phyloP scores from a whole-genome alignment of 2,329 filamentous ascomycete species.

The Sporothrix mexicana region DNA sequence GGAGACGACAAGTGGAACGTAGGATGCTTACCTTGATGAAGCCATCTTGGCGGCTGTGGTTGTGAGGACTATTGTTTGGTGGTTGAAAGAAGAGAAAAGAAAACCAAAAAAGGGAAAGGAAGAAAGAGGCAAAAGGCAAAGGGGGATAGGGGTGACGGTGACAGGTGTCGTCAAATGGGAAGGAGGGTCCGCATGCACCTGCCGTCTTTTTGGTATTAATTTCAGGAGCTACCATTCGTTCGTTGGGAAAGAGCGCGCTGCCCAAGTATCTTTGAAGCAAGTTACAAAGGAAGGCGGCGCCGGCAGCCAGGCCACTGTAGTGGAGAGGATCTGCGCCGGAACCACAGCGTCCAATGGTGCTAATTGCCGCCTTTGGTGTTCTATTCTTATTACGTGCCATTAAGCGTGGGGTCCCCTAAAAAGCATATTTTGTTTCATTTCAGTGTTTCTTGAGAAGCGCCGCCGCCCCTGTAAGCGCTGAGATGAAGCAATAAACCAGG shows the following conservation, averaged over 20 bases:
- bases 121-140: conserved; percentile 28
- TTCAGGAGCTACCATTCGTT: not conserved
- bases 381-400: not conserved
- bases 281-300: not conserved
- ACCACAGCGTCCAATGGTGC: not conserved
- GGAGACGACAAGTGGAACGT: not conserved
- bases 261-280: too few relatives aligned
- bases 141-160: conserved; percentile 15
- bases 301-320: conserved; percentile 1
- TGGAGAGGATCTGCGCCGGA: conserved; percentile 21
- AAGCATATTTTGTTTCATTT: conserved; percentile 15
- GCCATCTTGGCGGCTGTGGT: conserved; percentile 34
- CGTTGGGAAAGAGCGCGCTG: not conserved
- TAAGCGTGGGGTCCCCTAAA: conserved; percentile 16
- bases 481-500: conserved; percentile 12
- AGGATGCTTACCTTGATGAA: conserved; percentile 36
- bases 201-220: not conserved
- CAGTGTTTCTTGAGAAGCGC: not conserved
- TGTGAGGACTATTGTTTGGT: not conserved
- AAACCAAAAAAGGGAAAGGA: conserved; percentile 11
- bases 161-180: conserved; percentile 31
- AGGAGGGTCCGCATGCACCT: conserved; percentile 18
- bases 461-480: not conserved
- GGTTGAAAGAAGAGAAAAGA: conserved; percentile 1
- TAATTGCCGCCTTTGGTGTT: not conserved